phyloP scores from a whole-genome alignment of 176 grass and related monocot genomes.

The Areca catechu region DNA sequence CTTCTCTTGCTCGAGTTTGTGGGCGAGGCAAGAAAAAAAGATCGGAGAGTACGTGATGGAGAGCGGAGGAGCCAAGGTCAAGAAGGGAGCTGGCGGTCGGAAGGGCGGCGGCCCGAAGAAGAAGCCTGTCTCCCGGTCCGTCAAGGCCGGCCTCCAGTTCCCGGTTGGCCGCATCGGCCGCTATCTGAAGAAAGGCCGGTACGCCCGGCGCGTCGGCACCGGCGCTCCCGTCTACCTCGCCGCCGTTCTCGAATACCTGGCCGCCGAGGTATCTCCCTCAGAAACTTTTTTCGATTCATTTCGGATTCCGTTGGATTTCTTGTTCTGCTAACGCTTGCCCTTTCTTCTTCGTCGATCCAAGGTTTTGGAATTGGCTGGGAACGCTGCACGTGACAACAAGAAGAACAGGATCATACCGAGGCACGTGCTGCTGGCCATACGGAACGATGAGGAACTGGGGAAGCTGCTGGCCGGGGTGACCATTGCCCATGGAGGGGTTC shows the following conservation, averaged over 20 bases:
- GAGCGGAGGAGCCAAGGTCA: constrained; percentile 24
- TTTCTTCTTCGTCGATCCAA: neutral
- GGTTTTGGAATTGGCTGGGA: constrained; percentile 53
- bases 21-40: no score
- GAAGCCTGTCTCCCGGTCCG: constrained; percentile 43
- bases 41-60: no score
- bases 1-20: no score
- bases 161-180: constrained; percentile 65
- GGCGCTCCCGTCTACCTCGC: constrained; percentile 71
- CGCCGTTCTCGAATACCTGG: constrained; percentile 68
- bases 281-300: no score
- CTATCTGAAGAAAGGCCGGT: constrained; percentile 64
- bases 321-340: neutral
- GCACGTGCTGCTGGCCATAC: constrained; percentile 42
- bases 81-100: constrained; percentile 43
- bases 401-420: constrained; percentile 48
- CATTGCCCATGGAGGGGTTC: constrained; percentile 41
- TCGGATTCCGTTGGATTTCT: no score
- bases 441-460: constrained; percentile 61
- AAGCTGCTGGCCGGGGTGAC: constrained; percentile 45
- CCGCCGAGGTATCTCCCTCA: constrained; percentile 36
- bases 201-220: constrained; percentile 47
- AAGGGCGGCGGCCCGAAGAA: constrained; percentile 41
- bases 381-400: constrained; percentile 63
- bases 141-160: constrained; percentile 71